Percentiles rank a stretch among this genome's conserved stretches.
Conservation (phyloP, 352 stramenopile genomes). For the Phytophthora cactorum region DNA sequence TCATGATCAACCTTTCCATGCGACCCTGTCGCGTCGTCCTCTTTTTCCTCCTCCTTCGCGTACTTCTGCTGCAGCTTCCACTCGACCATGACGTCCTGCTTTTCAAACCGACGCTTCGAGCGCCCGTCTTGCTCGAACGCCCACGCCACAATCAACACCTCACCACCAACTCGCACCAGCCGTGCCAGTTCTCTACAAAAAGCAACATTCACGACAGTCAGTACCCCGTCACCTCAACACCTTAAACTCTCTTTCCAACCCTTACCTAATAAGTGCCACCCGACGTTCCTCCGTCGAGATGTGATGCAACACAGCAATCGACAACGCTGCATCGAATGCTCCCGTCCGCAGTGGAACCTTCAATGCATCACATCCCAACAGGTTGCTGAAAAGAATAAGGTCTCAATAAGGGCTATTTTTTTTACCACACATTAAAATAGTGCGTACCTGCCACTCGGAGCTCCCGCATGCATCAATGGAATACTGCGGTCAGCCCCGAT, state of each 20-base stretch:
- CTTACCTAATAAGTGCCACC: slow-evolving; percentile 69
- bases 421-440: not conserved
- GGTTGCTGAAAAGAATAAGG: slow-evolving; percentile 35
- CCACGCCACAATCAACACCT: slow-evolving; percentile 77
- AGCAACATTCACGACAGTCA: not conserved
- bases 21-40: slow-evolving; percentile 3
- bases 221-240: not conserved
- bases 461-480: slow-evolving; percentile 64
- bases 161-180: slow-evolving; percentile 62
- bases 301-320: slow-evolving; percentile 85
- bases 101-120: slow-evolving; percentile 79
- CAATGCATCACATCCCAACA: slow-evolving; percentile 79
- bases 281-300: slow-evolving; percentile 80
- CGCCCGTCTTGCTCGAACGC: slow-evolving; percentile 82
- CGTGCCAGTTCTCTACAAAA: slow-evolving; percentile 66
- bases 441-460: slow-evolving; percentile 43
- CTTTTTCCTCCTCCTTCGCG: slow-evolving; percentile 24
- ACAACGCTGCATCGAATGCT: slow-evolving; percentile 81
- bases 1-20: slow-evolving; percentile 51
- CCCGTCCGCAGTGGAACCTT: slow-evolving; percentile 62
- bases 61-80: slow-evolving; percentile 91
- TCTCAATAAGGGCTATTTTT: not conserved
- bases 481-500: slow-evolving; percentile 81
- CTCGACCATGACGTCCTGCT: slow-evolving; percentile 87
- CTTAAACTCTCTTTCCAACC: not conserved